Conservation (phyloP, 805 yeast genomes). For the Starmerella stigmatis region DNA sequence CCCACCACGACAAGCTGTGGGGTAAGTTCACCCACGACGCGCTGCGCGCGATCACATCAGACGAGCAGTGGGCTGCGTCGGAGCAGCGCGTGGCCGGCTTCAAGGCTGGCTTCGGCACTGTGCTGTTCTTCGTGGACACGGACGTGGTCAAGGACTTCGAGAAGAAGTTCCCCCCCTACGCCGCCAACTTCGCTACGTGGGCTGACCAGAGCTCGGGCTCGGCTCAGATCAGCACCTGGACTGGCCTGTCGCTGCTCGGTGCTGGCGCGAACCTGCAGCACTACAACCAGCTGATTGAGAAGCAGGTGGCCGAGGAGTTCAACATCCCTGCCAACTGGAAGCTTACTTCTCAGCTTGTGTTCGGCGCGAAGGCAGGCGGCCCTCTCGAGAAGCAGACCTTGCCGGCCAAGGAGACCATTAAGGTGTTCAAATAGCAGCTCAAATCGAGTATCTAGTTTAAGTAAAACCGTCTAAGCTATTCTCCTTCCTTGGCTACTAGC, state of each 20-base stretch:
- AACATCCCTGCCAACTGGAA: slow-evolving; percentile 37
- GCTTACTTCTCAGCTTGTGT: slow-evolving; percentile 42
- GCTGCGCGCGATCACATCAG: slow-evolving; percentile 31
- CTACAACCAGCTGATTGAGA: slow-evolving; percentile 39
- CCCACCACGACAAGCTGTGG: slow-evolving; percentile 40
- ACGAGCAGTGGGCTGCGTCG: slow-evolving; percentile 32
- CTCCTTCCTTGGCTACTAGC: too few species aligned
- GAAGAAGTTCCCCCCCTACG: slow-evolving; percentile 37
- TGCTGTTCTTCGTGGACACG: slow-evolving; percentile 40
- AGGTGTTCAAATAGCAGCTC: slow-evolving; percentile 5
- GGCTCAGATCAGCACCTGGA: slow-evolving; percentile 43
- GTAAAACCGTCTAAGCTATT: too few species aligned
- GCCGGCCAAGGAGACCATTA: slow-evolving; percentile 36
- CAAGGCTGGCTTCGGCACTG: slow-evolving; percentile 42
- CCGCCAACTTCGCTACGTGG: slow-evolving; percentile 39
- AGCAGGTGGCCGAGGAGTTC: slow-evolving; percentile 32
- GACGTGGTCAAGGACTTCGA: slow-evolving; percentile 34
- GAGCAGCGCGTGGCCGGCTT: slow-evolving; percentile 36
- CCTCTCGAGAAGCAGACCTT: slow-evolving; percentile 36
- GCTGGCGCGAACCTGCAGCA: slow-evolving; percentile 46
- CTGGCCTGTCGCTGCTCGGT: slow-evolving; percentile 37
- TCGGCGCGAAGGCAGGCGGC: slow-evolving; percentile 37
- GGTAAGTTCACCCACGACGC: slow-evolving; percentile 30
- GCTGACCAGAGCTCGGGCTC: slow-evolving; percentile 39
- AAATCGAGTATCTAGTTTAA: too few species aligned